phyloP scores from a whole-genome alignment of 1,139 yeast genomes.

The Diutina pseudorugosa region DNA sequence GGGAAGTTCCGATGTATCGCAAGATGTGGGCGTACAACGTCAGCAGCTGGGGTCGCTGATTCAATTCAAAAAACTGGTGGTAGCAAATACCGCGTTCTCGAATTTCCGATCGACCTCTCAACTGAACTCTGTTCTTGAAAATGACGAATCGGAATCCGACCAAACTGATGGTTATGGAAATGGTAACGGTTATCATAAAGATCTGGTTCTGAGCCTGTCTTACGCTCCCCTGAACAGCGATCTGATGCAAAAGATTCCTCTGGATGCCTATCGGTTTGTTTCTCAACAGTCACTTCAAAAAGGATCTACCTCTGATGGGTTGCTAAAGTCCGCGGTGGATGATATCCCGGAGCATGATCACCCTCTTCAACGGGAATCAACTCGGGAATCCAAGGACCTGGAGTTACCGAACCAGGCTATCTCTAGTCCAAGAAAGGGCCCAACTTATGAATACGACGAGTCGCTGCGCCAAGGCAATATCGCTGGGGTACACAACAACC shows the following conservation, averaged over 20 bases:
- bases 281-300: neutral
- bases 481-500: neutral
- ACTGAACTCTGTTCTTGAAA: neutral
- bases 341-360: neutral
- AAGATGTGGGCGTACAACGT: neutral
- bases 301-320: neutral
- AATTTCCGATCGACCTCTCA: neutral
- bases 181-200: neutral
- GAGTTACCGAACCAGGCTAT: neutral
- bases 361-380: neutral
- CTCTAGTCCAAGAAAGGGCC: neutral
- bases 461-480: too few species aligned
- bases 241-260: neutral
- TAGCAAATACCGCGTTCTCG: neutral
- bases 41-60: neutral
- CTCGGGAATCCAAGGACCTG: neutral
- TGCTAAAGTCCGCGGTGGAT: neutral
- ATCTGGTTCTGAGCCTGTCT: neutral
- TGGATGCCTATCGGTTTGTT: neutral
- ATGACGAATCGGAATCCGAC: too few species aligned
- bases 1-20: neutral
- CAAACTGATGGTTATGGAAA: neutral
- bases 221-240: neutral
- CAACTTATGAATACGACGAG: neutral
- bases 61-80: neutral